Percentiles rank a stretch among this genome's conserved stretches.
phyloP scores from a whole-genome alignment of 371 early-diverging fungal species.

The Capniomyces stellatus region DNA sequence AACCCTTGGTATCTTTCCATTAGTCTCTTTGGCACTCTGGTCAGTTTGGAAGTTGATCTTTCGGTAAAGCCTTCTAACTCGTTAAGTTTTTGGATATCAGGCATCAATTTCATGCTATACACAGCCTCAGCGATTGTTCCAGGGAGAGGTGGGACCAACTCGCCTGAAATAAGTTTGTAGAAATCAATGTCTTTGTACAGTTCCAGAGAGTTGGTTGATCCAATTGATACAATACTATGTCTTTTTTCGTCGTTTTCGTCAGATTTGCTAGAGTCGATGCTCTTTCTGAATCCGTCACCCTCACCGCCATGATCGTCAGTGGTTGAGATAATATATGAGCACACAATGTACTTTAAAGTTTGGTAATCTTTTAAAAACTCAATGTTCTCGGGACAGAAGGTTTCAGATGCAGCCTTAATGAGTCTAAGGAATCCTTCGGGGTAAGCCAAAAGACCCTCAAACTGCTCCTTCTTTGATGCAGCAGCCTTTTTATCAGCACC shows the following conservation, averaged over 20 bases:
- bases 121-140: constrained; percentile 2
- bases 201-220: no score
- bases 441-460: background rate
- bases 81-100: background rate
- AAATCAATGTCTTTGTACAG: background rate
- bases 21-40: background rate
- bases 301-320: no score
- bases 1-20: no score
- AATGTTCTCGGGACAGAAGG: constrained; percentile 1
- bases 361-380: constrained; percentile 3
- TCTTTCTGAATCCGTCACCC: background rate
- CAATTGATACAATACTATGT: no score
- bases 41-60: background rate
- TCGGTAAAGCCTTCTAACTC: background rate
- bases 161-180: background rate
- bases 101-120: constrained; percentile 2
- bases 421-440: background rate
- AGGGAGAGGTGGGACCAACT: constrained; percentile 1
- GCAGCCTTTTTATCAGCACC: background rate
- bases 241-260: background rate
- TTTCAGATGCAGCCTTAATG: background rate
- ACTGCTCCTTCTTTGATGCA: background rate
- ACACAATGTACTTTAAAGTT: background rate
- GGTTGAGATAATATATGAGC: background rate
- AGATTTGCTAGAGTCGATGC: background rate